Evolutionary conservation across 2,329 filamentous ascomycete species (phyloP).

Genomic region (Scytalidium lignicola): DNA sequence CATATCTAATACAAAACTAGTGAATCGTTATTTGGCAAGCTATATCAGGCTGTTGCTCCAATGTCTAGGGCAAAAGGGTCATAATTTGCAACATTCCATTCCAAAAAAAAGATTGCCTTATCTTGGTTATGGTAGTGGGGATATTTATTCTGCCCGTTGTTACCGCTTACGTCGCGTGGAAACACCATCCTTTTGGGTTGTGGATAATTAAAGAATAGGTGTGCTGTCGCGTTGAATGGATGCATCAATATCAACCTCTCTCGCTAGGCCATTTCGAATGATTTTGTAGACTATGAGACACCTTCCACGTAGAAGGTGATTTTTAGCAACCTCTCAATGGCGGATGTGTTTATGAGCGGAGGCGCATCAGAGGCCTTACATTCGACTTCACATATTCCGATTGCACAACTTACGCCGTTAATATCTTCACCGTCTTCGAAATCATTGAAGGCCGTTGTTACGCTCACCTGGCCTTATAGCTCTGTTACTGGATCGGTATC

Average conservation of each 20-base stretch:
- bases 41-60: too few relatives aligned
- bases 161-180: not conserved
- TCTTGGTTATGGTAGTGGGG: too few relatives aligned
- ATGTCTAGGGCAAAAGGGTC: too few relatives aligned
- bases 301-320: not conserved
- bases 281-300: not conserved
- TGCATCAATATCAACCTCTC: not conserved
- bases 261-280: not conserved
- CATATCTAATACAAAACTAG: too few relatives aligned
- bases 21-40: too few relatives aligned
- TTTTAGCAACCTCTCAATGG: slow-evolving; percentile 12
- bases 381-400: slow-evolving; percentile 39
- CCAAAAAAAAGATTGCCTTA: too few relatives aligned
- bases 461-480: slow-evolving; percentile 88
- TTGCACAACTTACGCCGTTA: slow-evolving; percentile 49
- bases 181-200: too few relatives aligned
- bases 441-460: slow-evolving; percentile 66
- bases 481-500: slow-evolving; percentile 68
- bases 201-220: too few relatives aligned
- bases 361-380: slow-evolving; percentile 7
- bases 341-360: slow-evolving; percentile 4
- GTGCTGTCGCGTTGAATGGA: too few relatives aligned
- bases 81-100: too few relatives aligned
- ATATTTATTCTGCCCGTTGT: not conserved
- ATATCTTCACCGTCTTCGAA: slow-evolving; percentile 35